Evolutionary conservation across 2,329 filamentous ascomycete genomes (phyloP).

Genomic region (Fusarium armeniacum): DNA sequence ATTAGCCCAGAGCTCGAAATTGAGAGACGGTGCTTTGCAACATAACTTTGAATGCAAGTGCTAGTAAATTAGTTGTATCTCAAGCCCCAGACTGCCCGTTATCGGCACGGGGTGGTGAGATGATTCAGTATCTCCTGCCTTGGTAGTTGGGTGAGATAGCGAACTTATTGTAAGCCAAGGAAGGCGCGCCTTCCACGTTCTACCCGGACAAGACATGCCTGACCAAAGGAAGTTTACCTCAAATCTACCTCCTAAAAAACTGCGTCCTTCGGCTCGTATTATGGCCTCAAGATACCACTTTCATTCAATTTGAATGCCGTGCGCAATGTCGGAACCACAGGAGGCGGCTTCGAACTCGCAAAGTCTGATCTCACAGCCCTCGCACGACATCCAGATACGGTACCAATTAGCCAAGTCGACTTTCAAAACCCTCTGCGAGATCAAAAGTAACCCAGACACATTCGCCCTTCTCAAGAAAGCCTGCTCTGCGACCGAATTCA

Average conservation of each 20-base stretch:
- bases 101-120: neutral
- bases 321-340: slow-evolving; percentile 6
- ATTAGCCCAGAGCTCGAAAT: neutral
- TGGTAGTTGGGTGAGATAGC: neutral
- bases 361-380: slow-evolving; percentile 1
- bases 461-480: slow-evolving; percentile 56
- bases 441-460: slow-evolving; percentile 49
- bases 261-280: neutral
- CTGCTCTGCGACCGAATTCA: slow-evolving; percentile 57
- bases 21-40: neutral
- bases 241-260: neutral
- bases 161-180: neutral
- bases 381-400: slow-evolving; percentile 53
- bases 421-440: slow-evolving; percentile 50
- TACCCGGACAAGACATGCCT: neutral
- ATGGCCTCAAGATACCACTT: neutral
- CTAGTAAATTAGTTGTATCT: neutral
- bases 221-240: neutral
- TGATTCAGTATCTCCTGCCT: neutral
- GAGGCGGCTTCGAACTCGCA: neutral
- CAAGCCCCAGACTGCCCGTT: neutral
- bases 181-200: neutral
- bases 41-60: neutral
- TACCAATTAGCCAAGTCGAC: slow-evolving; percentile 54
- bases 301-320: neutral